Evolutionary conservation across 805 yeast species (phyloP), one percentile per base, ranked within the genome.

Genomic region (Starmerella khaoyaiensis): DNA sequence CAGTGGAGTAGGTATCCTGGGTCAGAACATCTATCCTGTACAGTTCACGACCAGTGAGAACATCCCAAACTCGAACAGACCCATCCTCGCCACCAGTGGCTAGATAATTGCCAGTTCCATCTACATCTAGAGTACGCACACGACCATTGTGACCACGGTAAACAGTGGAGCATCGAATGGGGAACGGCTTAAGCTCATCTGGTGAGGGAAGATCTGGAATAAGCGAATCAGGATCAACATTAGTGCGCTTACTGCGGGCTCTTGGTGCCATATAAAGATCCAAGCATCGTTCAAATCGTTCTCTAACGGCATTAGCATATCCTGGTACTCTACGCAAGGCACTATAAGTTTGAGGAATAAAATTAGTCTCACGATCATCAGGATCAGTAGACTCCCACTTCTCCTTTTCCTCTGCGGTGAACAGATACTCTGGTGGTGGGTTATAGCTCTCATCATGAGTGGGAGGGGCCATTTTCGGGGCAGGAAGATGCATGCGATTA

Each of bases 71-170:
- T 50, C 95, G 71, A 5, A 90, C 86, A 14, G 86, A 71, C 38
- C 97, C 97, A 57, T 90, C 98, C 57, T 90, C 97, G 14, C 94
- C 80, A 41, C 96, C 98, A 3, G 98, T 90, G 16, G 98, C 98
- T 39, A 90, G 65, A 90, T 94, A 90, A 50, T 79, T 67, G 4
- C 98, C 98, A 22, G 75, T 67, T 35, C 94, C 93, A 56, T 87
- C 94, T 33, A 87, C 70, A 7, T 86, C 72, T 21, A 90, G 54
- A 2, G 87, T 68, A 58, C 98, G 76, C 34, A 90, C 76, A 52
- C 76, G 76, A 30, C 78, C 94, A 29, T 63, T 62, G 57, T 87
- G 98, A 21, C 98, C 98, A 43, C 68, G 68, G 57, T 73, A 87
- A 2, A 74, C 61, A 4, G 94, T 84, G 3, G 96, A 79, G 49